Percentiles rank a stretch among this genome's conserved stretches.
These are phyloP conservation scores for Metschnikowia peoriensis DNA, from an alignment of 805 yeast species.

Conservation along the genomic window DNA sequence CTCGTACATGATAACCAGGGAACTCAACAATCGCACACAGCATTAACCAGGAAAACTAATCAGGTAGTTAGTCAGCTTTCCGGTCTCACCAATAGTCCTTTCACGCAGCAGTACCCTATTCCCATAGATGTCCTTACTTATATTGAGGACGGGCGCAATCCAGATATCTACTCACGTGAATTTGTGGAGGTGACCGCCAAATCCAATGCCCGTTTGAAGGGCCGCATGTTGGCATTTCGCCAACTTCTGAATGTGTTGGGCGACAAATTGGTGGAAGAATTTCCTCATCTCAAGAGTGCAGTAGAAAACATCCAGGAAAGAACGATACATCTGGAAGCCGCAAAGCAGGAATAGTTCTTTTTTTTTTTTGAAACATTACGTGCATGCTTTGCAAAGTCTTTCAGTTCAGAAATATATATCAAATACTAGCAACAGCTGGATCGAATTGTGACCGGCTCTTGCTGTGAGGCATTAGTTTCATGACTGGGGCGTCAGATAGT, in stretches of 20 bases:
- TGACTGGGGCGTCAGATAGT: too few relatives aligned
- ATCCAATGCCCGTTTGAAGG: constrained; percentile 83
- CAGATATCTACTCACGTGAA: constrained; percentile 95
- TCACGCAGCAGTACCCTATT: constrained; percentile 42
- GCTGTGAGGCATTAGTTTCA: too few relatives aligned
- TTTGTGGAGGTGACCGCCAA: constrained; percentile 92
- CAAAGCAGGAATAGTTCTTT: constrained; percentile 24
- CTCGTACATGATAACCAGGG: constrained; percentile 93
- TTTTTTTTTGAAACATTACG: not conserved
- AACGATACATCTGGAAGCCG: constrained; percentile 7
- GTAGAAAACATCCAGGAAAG: constrained; percentile 57
- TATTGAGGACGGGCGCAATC: constrained; percentile 94
- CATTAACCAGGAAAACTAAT: constrained; percentile 41
- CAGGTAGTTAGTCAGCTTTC: constrained; percentile 39
- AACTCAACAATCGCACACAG: constrained; percentile 70
- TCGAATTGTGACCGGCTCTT: too few relatives aligned
- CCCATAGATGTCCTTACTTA: constrained; percentile 88
- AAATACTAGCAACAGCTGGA: too few relatives aligned
- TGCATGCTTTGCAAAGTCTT: too few relatives aligned
- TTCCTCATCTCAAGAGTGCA: constrained; percentile 65
- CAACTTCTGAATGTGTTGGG: constrained; percentile 66
- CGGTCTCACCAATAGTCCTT: constrained; percentile 31
- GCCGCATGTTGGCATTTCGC: constrained; percentile 70
- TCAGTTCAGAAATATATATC: too few relatives aligned
- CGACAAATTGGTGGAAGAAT: constrained; percentile 66